Conservation (phyloP, 305 asterid genomes). For the Fraxinus angustifolia region DNA sequence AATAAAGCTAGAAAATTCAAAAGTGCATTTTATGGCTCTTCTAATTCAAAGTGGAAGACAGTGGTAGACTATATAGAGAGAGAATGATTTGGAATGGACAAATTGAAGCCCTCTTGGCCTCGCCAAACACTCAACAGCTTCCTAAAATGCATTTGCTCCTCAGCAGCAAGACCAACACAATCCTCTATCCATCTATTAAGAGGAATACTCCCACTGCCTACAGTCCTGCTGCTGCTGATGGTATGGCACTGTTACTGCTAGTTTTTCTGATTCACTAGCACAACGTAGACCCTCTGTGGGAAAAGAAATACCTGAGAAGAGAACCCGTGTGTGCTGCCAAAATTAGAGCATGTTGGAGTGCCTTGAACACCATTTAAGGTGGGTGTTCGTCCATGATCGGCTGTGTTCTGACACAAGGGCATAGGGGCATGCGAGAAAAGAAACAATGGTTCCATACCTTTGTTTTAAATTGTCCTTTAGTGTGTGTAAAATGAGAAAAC, state of each 20-base stretch:
- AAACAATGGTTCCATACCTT: neutral
- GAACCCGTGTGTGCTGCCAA: neutral
- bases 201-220: neutral
- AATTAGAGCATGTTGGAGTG: neutral
- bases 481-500: neutral
- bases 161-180: neutral
- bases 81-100: neutral
- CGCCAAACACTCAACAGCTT: neutral
- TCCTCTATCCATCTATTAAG: neutral
- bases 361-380: neutral
- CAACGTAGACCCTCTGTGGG: neutral
- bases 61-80: neutral
- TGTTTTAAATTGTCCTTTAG: neutral
- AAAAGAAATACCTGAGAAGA: neutral
- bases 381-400: neutral
- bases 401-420: neutral
- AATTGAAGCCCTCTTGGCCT: neutral
- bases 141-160: neutral
- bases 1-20: neutral
- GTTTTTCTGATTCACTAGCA: neutral
- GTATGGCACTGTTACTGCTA: neutral
- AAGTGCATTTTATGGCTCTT: neutral
- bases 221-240: neutral
- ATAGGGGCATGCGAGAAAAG: neutral
- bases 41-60: neutral